Conservation (phyloP, 768 basidiomycete genomes). For the Hypsizygus marmoreus region DNA sequence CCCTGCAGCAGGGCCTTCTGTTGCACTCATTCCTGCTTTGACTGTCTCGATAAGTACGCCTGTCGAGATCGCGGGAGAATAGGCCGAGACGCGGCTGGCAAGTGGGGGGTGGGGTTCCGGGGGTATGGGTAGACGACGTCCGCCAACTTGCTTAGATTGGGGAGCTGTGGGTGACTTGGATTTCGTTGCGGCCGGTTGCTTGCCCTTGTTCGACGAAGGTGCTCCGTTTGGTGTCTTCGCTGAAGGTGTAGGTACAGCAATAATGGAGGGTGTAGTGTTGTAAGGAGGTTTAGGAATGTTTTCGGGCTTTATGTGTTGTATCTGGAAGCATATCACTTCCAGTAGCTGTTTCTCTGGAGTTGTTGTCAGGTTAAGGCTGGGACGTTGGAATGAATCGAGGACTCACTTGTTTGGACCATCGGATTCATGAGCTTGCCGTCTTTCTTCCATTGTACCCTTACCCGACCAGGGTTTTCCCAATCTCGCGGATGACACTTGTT, state of each 20-base stretch:
- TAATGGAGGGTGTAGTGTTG: conserved; percentile 32
- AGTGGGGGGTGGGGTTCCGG: conserved; percentile 77
- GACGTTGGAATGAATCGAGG: background rate
- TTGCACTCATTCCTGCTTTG: conserved; percentile 82
- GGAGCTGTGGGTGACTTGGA: conserved; percentile 42
- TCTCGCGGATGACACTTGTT: conserved; percentile 91
- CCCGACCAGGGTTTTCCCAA: conserved; percentile 97
- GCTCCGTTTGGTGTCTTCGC: conserved; percentile 31
- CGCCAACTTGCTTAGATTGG: conserved; percentile 30
- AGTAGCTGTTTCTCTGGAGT: conserved; percentile 77
- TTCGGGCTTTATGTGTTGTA: conserved; percentile 75
- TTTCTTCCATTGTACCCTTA: conserved; percentile 91
- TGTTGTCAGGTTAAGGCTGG: background rate
- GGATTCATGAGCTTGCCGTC: conserved; percentile 68
- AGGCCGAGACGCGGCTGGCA: conserved; percentile 72
- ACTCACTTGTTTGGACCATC: conserved; percentile 75
- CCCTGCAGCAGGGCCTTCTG: conserved; percentile 45
- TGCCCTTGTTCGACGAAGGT: conserved; percentile 47
- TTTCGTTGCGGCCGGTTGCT: conserved; percentile 49
- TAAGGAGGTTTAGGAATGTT: conserved; percentile 68
- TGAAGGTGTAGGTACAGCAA: conserved; percentile 29
- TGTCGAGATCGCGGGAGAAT: conserved; percentile 75
- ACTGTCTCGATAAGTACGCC: conserved; percentile 83
- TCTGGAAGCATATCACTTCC: conserved; percentile 71
- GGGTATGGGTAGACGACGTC: conserved; percentile 64